Conservation (phyloP, 2,329 filamentous ascomycete genomes). For the Ascocoryne sarcoides region DNA sequence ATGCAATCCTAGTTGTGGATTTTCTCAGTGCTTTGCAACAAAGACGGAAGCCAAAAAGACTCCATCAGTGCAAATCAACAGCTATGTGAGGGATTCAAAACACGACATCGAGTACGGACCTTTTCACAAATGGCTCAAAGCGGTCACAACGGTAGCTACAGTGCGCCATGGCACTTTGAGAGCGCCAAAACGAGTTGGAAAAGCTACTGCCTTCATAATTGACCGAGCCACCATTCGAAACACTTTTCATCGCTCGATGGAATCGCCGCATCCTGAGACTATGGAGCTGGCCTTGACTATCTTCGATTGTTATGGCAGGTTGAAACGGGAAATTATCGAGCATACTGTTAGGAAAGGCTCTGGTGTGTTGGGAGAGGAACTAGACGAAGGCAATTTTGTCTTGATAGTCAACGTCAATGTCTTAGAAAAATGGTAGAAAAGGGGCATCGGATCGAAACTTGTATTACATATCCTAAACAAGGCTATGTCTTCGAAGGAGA, state of each 20-base stretch:
- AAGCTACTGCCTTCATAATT: too few species aligned
- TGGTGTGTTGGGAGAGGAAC: not conserved
- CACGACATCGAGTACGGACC: too few species aligned
- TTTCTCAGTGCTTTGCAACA: too few species aligned
- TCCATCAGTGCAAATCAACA: too few species aligned
- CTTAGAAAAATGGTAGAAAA: not conserved
- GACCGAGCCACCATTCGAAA: too few species aligned
- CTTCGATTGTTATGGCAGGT: not conserved
- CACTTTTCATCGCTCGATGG: not conserved
- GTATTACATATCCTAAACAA: not conserved
- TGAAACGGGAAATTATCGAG: not conserved
- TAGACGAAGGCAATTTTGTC: not conserved
- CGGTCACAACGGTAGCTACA: too few species aligned
- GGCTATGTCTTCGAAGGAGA: not conserved
- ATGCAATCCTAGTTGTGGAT: too few species aligned
- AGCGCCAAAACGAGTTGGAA: too few species aligned
- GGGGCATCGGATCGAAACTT: not conserved
- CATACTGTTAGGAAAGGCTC: not conserved
- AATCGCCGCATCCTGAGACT: not conserved
- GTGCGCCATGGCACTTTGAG: too few species aligned
- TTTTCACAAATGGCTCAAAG: too few species aligned
- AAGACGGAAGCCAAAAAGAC: too few species aligned
- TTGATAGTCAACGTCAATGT: not conserved
- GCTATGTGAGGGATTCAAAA: too few species aligned
- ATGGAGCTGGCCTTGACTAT: not conserved